Conservation (phyloP, 495 filamentous ascomycete species). For the Penicillium pulvis region DNA sequence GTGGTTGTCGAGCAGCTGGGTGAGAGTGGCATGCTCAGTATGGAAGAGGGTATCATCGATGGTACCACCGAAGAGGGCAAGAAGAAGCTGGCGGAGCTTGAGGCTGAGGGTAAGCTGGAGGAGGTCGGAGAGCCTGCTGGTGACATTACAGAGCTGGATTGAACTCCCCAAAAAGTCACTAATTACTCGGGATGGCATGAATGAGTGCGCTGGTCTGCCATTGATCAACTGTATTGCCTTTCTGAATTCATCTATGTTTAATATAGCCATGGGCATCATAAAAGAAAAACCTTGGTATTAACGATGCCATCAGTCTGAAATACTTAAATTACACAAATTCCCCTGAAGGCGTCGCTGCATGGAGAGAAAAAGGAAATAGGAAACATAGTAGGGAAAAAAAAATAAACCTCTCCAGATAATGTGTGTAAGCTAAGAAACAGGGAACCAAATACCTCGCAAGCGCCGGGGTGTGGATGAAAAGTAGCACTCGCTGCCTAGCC, state of each 20-base stretch:
- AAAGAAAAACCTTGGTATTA: conserved; percentile 26
- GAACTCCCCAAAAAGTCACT: conserved; percentile 13
- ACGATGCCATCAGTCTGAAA: conserved; percentile 30
- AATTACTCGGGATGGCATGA: conserved; percentile 3
- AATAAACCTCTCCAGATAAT: conserved; percentile 21
- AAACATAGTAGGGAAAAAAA: conserved; percentile 16
- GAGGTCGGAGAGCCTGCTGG: conserved; percentile 42
- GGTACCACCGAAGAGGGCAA: conserved; percentile 91
- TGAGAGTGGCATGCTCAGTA: conserved; percentile 85
- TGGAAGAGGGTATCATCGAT: conserved; percentile 93
- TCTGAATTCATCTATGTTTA: background rate
- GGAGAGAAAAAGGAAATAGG: conserved; percentile 32
- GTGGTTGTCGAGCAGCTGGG: conserved; percentile 82
- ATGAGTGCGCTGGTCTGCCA: conserved; percentile 15
- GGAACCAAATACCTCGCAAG: conserved; percentile 6
- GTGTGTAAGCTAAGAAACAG: conserved; percentile 19
- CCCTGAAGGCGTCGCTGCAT: conserved; percentile 32
- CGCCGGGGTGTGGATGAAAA: conserved; percentile 5
- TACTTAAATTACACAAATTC: conserved; percentile 34
- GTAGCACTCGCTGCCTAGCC: background rate
- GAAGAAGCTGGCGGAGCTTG: conserved; percentile 74
- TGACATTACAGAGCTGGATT: conserved; percentile 46
- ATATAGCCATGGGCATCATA: background rate
- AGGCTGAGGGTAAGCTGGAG: conserved; percentile 53
- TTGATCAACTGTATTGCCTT: conserved; percentile 1